Base-by-base conservation (phyloP, 2,329 filamentous ascomycete genomes). In the Blastomyces percursus region DNA sequence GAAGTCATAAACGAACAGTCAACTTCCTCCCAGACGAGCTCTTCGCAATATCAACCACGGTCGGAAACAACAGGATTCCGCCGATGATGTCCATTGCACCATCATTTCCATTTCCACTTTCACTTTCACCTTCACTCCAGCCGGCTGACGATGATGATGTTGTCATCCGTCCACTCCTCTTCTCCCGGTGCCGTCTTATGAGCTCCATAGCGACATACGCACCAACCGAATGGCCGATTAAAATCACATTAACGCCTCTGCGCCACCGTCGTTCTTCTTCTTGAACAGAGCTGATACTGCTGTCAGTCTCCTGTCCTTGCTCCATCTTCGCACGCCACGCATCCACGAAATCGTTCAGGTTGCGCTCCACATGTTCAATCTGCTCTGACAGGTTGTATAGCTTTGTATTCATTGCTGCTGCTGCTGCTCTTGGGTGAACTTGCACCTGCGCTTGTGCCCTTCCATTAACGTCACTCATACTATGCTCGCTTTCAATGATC, bases 191-290 rank as follows among this genome's bases (percentile, higher is more conserved):
- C 11, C 84, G 78, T 64, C 85, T 78, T 57, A 89, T 82, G 38
- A 89, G 75, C 71, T 91, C 87, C 66, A 91, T 82, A 2, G 82
- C 77, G 24, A 92, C 86, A 71, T 89, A 92, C 11, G 84, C 78
- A 30, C 89, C 89, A 0, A 92, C 86, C 0, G 87, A 90, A 73
- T 92, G 89, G 3, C 88, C 89, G 59, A 88, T 82, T 19, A 92
- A 75, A 8, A 90, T 79, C 21, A 91, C 82, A 59, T 75, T 75
- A 5, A 72, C 61, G 19, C 57, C 57, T 59, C 51, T 35, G 46
- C 56, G 44, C 57, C 61, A 42, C 52, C 58, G 27, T 60, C 50
- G n/a, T 57, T 50, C 32, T 9, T 48, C 55, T 58, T n/a, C 7
- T 58, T 32, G 38, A 48, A 24, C 40, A 30, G 24, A 8, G 21